Conservation (phyloP, 805 yeast species). For the Kluyveromyces lactis region DNA sequence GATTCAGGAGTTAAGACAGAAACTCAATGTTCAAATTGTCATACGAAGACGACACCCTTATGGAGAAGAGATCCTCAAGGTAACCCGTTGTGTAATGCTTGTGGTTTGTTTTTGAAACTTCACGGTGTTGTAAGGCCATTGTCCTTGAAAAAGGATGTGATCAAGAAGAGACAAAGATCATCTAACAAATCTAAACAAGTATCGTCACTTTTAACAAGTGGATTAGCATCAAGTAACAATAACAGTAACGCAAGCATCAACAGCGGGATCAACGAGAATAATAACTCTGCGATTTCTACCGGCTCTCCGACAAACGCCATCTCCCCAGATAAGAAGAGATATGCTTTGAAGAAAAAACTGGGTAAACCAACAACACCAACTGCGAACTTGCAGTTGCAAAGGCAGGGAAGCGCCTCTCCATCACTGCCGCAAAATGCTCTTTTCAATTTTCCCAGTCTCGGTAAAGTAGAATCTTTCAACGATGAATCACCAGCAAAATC, state of each 20-base stretch:
- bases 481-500: background rate
- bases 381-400: background rate
- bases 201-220: background rate
- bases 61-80: conserved; percentile 93
- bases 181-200: conserved; percentile 17
- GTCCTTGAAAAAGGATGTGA: conserved; percentile 82
- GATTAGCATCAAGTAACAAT: background rate
- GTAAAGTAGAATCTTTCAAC: background rate
- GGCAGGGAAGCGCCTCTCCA: conserved; percentile 2
- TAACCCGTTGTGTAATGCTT: conserved; percentile 87
- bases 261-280: background rate
- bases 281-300: background rate
- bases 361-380: conserved; percentile 1
- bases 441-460: background rate
- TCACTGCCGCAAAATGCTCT: background rate
- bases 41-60: conserved; percentile 81
- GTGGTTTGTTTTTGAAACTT: conserved; percentile 82
- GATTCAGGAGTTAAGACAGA: conserved; percentile 7
- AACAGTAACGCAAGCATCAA: background rate
- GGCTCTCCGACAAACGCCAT: conserved; percentile 1
- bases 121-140: conserved; percentile 92
- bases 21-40: conserved; percentile 72
- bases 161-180: conserved; percentile 73
- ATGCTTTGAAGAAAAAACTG: background rate
- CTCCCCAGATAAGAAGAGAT: conserved; percentile 3